Evolutionary conservation across 768 basidiomycete genomes (phyloP), one percentile per base, ranked within the genome.

Genomic region (Boletus rubescentipes): DNA sequence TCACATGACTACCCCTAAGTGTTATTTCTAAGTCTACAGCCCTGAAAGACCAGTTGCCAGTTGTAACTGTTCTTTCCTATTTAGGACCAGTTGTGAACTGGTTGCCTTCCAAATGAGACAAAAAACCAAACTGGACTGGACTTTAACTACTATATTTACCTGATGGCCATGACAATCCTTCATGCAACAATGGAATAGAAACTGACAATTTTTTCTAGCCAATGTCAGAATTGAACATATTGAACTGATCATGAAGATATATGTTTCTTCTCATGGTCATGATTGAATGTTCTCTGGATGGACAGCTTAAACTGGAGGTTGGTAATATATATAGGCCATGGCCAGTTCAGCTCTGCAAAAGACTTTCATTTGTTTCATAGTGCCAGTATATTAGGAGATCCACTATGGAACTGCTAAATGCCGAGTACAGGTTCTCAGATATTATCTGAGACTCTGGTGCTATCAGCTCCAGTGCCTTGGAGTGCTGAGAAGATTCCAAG

Each of bases 331-430:
- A n/a, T n/a, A n/a, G 68, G 47, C 11, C 71, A 67, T 0, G 75
- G 58, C 1, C 52, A 55, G 16, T 73, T 49, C 0, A 71, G 40
- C 30, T 73, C 71, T 2, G n/a, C 34, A 5, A 49, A 43, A 0
- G 73, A 70, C 49, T 74, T 74, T n/a, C n/a, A 8, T 35, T 63
- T 0, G 63, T 67, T 0, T 68, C 66, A 20, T 67, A 70, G 3
- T 59, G 49, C 72, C 73, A 74, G 10, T 48, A 23, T 66, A 72
- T 67, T 18, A 74, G 62, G 0, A 62, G 59, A 38, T 61, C 68
- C 0, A 49, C 51, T 0, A 67, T 59, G 2, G 50, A 42, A 58
- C 62, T 57, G 38, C 20, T 65, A 57, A 52, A 74, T 59, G 56
- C 41, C 0, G 38, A 16, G 23, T 41, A 59, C 4, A 57, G 30